Evolutionary conservation across 305 asterid species (phyloP), one percentile per base, ranked within the genome.

Genomic region (Plantago rigida): DNA sequence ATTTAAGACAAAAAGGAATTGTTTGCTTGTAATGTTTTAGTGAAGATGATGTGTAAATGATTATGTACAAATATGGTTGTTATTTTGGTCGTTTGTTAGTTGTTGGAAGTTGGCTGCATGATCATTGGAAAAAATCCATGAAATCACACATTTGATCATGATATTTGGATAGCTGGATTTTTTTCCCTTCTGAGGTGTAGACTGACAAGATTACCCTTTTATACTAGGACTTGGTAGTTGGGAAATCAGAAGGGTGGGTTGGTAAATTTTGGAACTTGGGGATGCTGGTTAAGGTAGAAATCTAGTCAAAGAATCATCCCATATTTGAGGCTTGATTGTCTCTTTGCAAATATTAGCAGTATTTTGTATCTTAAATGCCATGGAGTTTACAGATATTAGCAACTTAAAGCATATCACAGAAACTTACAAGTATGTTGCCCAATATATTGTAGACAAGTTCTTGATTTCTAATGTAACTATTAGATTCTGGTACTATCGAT

Each of bases 41-140:
- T 63, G 28, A 7, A 57, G 22, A 31, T 13, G 36, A 41, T 41
- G 62, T 49, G 58, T 13, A 19, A 36, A 47, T 36, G 42, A 36
- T 36, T 45, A 47, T 11, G 55, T 46, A 22, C 26, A 22, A 31
- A 51, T 63, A 60, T 66, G 64, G 59, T 63, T 72, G 64, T 54
- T 55, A 15, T 34, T 53, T 45, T 60, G 60, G 59, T 62, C 51
- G 69, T 66, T 59, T 59, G 66, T 15, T 56, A 57, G 62, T 67
- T 62, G 17, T 7, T 66, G 72, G 69, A 56, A 13, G 76, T 66
- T 61, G 24, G 46, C 59, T 54, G 51, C 29, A 22, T 58, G 46
- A 62, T 56, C 64, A 61, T 62, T 55, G 54, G 26, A 69, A 53
- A 51, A 8, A 36, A 28, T 41, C 42, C 56, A 60, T 51, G 10